Conservation (phyloP, 2,329 filamentous ascomycete genomes). For the Monosporascus sp. region DNA sequence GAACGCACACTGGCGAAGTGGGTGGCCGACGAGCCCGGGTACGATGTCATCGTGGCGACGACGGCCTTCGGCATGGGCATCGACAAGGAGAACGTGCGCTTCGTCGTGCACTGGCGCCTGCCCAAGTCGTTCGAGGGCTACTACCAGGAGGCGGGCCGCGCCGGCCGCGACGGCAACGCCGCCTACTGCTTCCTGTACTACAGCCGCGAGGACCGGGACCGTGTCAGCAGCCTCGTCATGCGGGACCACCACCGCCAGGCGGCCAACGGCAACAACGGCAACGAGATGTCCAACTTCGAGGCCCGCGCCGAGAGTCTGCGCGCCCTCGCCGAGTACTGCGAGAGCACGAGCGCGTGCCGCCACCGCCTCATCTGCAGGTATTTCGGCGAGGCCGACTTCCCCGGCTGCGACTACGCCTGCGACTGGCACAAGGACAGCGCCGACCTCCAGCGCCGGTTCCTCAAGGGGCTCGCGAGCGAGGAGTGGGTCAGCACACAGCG, state of each 20-base stretch:
- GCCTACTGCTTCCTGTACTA: conserved; percentile 88
- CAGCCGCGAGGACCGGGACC: conserved; percentile 77
- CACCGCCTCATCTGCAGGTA: conserved; percentile 72
- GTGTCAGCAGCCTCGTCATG: conserved; percentile 54
- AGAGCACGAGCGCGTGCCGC: conserved; percentile 66
- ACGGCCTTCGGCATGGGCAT: conserved; percentile 98
- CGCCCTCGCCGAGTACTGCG: conserved; percentile 74
- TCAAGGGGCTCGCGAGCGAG: conserved; percentile 50
- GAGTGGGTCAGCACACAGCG: conserved; percentile 61
- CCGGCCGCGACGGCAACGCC: conserved; percentile 83
- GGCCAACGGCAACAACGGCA: conserved; percentile 33
- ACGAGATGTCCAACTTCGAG: conserved; percentile 36
- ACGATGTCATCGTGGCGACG: conserved; percentile 90
- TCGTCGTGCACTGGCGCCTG: conserved; percentile 90
- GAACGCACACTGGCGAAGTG: conserved; percentile 66
- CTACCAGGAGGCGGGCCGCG: conserved; percentile 91
- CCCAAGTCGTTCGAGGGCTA: conserved; percentile 94
- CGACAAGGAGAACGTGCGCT: conserved; percentile 90
- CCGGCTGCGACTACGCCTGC: conserved; percentile 67
- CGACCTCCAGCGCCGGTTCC: conserved; percentile 52
- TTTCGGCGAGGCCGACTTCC: conserved; percentile 61
- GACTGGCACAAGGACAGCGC: conserved; percentile 69
- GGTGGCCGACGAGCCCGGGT: conserved; percentile 68
- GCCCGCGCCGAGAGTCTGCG: conserved; percentile 58
- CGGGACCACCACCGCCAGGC: conserved; percentile 39